Evolutionary conservation across 345 rosid genomes (phyloP).

Genomic region (Microcos paniculata): DNA sequence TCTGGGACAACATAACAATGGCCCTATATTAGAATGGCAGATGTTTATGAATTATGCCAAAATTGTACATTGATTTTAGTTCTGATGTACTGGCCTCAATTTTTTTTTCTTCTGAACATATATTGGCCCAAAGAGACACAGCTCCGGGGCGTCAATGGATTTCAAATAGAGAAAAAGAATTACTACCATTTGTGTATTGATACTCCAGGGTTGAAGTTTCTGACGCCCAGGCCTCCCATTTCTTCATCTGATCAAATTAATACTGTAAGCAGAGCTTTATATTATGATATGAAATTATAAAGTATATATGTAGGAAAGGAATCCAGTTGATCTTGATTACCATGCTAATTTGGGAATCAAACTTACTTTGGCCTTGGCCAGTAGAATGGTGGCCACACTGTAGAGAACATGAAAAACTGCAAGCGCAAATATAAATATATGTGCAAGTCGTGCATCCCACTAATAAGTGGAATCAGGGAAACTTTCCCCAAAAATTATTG

Average conservation of each 20-base stretch:
- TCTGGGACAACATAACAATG: slow-evolving; percentile 24
- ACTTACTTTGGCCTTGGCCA: slow-evolving; percentile 42
- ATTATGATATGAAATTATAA: not conserved
- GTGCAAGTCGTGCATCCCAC: slow-evolving; percentile 61
- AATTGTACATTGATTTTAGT: not conserved
- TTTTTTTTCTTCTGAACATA: not conserved
- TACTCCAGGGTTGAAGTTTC: slow-evolving; percentile 36
- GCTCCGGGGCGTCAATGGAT: not conserved
- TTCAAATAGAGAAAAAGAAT: not conserved
- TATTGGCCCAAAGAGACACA: not conserved
- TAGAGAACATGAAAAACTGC: slow-evolving; percentile 61
- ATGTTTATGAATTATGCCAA: not conserved
- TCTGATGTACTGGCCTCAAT: not conserved
- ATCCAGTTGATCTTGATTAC: not conserved
- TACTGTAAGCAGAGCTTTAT: not conserved
- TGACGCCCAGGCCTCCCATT: slow-evolving; percentile 67
- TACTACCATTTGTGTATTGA: slow-evolving; percentile 43
- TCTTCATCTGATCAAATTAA: slow-evolving; percentile 41
- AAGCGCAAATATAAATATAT: slow-evolving; percentile 59
- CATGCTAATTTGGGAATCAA: not conserved
- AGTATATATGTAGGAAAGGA: not conserved
- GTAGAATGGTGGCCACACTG: slow-evolving; percentile 45
- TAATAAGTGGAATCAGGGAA: slow-evolving; percentile 42
- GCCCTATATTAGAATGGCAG: not conserved
- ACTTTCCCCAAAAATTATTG: slow-evolving; percentile 35